These are phyloP conservation scores for Agaricales sp. DNA, from an alignment of 1,284 basidiomycete species.

Conservation along the genomic window DNA sequence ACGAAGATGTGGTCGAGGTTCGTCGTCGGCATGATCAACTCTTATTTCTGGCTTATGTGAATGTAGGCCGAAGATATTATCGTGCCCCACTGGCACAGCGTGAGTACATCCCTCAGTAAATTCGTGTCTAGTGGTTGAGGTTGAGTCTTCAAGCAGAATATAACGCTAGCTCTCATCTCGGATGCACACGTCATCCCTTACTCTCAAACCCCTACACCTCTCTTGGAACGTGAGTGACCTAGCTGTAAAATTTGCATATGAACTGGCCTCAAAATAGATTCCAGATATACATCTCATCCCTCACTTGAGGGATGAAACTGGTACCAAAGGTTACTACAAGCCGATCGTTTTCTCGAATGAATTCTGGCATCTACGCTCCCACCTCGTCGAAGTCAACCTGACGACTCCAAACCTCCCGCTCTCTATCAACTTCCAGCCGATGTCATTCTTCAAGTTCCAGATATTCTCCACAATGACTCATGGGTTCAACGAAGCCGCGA, in stretches of 20 bases:
- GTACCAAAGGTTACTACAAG: conserved; percentile 60
- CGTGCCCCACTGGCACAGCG: conserved; percentile 79
- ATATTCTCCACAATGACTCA: conserved; percentile 72
- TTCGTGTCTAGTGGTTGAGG: conserved; percentile 1
- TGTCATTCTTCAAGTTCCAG: conserved; percentile 82
- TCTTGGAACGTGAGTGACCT: conserved; percentile 47
- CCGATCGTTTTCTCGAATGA: conserved; percentile 92
- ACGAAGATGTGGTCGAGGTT: conserved; percentile 21
- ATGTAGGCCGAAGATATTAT: conserved; percentile 40
- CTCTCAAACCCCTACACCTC: conserved; percentile 49
- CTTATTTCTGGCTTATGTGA: background rate
- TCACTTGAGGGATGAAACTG: conserved; percentile 47
- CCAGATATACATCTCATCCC: conserved; percentile 54
- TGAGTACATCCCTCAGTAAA: conserved; percentile 18
- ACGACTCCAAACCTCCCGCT: conserved; percentile 71
- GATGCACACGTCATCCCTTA: conserved; percentile 50
- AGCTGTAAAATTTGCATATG: conserved; percentile 3
- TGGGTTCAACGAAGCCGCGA: conserved; percentile 74
- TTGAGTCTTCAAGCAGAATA: conserved; percentile 39
- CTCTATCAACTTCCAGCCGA: conserved; percentile 75
- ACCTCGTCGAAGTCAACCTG: conserved; percentile 71
- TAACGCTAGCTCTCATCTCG: conserved; percentile 84
- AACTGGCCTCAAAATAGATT: conserved; percentile 7
- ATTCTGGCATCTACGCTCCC: conserved; percentile 84
- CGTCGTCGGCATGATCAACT: background rate